Evolutionary conservation across 192 early-diverging fungal species (phyloP).

Genomic region (Coemansia sp.): DNA sequence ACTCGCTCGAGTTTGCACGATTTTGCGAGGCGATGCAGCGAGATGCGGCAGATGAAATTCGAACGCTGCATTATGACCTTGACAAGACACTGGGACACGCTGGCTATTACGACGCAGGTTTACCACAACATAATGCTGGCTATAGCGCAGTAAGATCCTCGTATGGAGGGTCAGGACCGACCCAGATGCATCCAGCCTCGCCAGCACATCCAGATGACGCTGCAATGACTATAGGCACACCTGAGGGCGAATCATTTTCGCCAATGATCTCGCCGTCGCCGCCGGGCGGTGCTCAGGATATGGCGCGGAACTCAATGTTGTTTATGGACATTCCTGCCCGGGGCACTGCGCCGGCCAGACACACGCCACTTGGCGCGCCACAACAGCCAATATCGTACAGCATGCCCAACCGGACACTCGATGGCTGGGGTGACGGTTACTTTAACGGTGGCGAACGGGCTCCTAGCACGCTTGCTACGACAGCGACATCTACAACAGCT

Average conservation of each 20-base stretch:
- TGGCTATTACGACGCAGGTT: slow-evolving; percentile 11
- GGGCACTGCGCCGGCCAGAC: neutral
- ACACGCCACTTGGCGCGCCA: neutral
- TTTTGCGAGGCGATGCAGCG: slow-evolving; percentile 41
- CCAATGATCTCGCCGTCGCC: slow-evolving; percentile 51
- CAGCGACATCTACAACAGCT: neutral
- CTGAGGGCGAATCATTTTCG: slow-evolving; percentile 34
- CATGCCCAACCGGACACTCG: slow-evolving; percentile 29
- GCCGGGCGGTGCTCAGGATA: slow-evolving; percentile 14
- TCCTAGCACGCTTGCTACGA: neutral
- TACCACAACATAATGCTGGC: neutral
- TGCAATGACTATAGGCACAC: slow-evolving; percentile 21
- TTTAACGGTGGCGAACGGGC: neutral
- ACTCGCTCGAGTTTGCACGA: slow-evolving; percentile 32
- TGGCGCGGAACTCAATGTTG: slow-evolving; percentile 15
- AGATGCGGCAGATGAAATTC: slow-evolving; percentile 44
- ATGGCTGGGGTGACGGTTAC: slow-evolving; percentile 21
- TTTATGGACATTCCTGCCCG: slow-evolving; percentile 28
- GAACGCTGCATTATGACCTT: slow-evolving; percentile 32
- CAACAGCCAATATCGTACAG: slow-evolving; percentile 33
- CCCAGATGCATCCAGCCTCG: neutral
- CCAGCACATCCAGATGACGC: slow-evolving; percentile 1
- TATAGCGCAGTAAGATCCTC: neutral
- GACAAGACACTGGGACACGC: slow-evolving; percentile 14
- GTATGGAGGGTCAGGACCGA: neutral